Evolutionary conservation across 2,329 filamentous ascomycete genomes (phyloP).

Genomic region (Myotisia sp.): DNA sequence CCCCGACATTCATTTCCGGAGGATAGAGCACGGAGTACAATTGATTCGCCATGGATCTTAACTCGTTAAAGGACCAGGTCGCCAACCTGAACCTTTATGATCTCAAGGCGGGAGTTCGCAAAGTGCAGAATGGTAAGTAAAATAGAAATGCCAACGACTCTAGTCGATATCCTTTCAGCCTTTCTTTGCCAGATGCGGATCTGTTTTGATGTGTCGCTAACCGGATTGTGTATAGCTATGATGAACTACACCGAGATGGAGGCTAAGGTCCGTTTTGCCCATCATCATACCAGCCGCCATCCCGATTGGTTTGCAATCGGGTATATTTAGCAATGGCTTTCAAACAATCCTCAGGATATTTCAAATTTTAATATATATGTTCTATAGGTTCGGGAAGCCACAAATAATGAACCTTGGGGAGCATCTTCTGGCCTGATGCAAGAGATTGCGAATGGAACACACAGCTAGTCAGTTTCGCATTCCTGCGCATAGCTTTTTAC

Average conservation of each 20-base stretch:
- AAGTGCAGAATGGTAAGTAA: conserved; percentile 79
- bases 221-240: conserved; percentile 50
- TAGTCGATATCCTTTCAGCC: not conserved
- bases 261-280: conserved; percentile 37
- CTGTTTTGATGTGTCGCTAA: conserved; percentile 7
- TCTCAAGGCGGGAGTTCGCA: conserved; percentile 83
- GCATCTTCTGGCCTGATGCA: conserved; percentile 76
- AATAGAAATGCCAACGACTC: not conserved
- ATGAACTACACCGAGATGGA: conserved; percentile 99
- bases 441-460: conserved; percentile 94
- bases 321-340: not conserved
- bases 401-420: conserved; percentile 98
- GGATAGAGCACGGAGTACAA: too few relatives aligned
- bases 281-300: not conserved
- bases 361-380: too few relatives aligned
- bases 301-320: conserved; percentile 3
- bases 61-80: conserved; percentile 71
- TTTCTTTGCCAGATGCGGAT: too few relatives aligned
- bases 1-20: too few relatives aligned
- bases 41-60: conserved; percentile 64
- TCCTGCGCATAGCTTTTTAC: conserved; percentile 2
- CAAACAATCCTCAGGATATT: too few relatives aligned
- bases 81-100: conserved; percentile 89
- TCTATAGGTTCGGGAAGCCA: conserved; percentile 77
- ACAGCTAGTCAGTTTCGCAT: conserved; percentile 67